Conservation (phyloP, 1,284 basidiomycete genomes). For the Xerocomus amazonicus region DNA sequence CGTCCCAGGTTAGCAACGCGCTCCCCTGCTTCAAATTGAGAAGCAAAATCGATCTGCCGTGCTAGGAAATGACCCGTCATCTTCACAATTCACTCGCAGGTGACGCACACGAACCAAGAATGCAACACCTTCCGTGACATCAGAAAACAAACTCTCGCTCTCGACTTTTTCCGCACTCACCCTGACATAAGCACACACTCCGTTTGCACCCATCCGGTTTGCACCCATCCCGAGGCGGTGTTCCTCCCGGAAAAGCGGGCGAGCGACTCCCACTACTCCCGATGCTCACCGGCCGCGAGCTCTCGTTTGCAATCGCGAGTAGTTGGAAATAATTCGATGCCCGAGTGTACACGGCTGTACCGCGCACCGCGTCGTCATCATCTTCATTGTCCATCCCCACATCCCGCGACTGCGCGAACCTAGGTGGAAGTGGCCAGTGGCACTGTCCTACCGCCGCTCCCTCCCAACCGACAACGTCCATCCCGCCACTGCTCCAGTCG, state of each 20-base stretch:
- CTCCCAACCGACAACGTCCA: too few relatives aligned
- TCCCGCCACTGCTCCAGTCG: too few relatives aligned
- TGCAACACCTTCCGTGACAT: constrained; percentile 73
- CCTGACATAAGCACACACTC: constrained; percentile 84
- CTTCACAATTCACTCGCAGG: not conserved
- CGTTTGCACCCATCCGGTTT: too few relatives aligned
- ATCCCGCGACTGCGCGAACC: constrained; percentile 19
- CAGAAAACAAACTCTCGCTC: constrained; percentile 63
- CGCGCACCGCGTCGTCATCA: constrained; percentile 12
- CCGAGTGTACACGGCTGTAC: constrained; percentile 39
- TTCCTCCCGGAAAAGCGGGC: constrained; percentile 64
- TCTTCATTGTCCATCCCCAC: constrained; percentile 17
- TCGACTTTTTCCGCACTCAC: constrained; percentile 81
- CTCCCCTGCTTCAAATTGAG: constrained; percentile 93
- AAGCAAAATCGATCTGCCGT: constrained; percentile 82
- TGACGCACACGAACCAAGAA: constrained; percentile 61
- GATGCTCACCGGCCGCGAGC: constrained; percentile 40
- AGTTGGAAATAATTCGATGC: constrained; percentile 75
- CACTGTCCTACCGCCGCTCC: too few relatives aligned
- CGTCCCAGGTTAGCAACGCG: constrained; percentile 89
- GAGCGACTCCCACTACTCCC: constrained; percentile 14
- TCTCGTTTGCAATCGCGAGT: constrained; percentile 65
- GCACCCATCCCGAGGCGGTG: constrained; percentile 84
- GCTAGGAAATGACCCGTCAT: constrained; percentile 43
- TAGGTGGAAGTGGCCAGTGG: constrained; percentile 46